Percentiles rank a stretch among this genome's conserved stretches.
phyloP scores from a whole-genome alignment of 495 filamentous ascomycete species.

The Daldinia decipiens region DNA sequence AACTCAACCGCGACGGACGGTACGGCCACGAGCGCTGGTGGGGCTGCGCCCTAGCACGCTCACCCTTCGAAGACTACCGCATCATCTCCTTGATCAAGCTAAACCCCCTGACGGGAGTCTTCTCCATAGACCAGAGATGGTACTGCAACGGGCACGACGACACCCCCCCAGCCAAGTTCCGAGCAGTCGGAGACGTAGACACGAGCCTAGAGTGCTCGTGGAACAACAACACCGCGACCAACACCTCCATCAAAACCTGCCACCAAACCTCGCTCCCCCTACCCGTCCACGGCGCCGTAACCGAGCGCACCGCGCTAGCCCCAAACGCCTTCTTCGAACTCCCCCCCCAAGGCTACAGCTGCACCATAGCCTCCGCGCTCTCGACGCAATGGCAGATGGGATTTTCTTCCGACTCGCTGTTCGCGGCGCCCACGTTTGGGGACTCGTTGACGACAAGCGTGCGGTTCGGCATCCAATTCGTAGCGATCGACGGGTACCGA shows the following conservation, averaged over 20 bases:
- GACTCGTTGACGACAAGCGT: conserved; percentile 8
- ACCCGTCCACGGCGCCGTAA: conserved; percentile 15
- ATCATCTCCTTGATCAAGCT: conserved; percentile 27
- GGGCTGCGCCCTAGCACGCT: conserved; percentile 16
- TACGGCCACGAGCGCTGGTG: conserved; percentile 34
- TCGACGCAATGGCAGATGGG: conserved; percentile 34
- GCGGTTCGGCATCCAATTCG: conserved; percentile 10
- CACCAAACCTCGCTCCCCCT: conserved; percentile 19
- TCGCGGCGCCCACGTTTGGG: conserved; percentile 13
- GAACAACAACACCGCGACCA: conserved; percentile 22
- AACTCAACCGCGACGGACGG: conserved; percentile 36
- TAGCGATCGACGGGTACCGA: conserved; percentile 28
- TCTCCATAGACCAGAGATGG: conserved; percentile 38
- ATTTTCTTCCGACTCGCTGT: conserved; percentile 18
- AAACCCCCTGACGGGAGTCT: conserved; percentile 29
- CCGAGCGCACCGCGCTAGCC: conserved; percentile 16
- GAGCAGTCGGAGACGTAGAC: conserved; percentile 11
- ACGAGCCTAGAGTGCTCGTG: conserved; percentile 29
- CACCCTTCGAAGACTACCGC: conserved; percentile 25
- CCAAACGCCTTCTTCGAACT: conserved; percentile 27
- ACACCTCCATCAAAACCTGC: conserved; percentile 22
- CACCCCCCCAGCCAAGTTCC: conserved; percentile 24
- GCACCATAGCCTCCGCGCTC: conserved; percentile 46
- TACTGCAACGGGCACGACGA: conserved; percentile 29
- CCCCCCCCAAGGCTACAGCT: conserved; percentile 29